Percentiles rank a stretch among this genome's conserved stretches.
phyloP scores from a whole-genome alignment of 345 rosid genomes.

The Gossypium longicalyx region DNA sequence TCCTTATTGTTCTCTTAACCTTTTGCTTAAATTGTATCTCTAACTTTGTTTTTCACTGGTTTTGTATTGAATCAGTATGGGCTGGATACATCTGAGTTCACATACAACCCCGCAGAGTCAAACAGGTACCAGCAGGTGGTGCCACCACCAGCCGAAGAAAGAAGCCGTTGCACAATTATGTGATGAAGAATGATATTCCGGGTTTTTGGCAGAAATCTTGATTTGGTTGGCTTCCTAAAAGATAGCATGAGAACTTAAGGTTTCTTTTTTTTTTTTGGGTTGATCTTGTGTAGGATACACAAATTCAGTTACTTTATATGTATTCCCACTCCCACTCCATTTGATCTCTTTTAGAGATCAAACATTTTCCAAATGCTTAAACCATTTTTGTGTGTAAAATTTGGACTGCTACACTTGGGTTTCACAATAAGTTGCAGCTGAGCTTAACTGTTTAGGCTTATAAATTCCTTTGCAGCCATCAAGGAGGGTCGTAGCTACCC shows the following conservation, averaged over 20 bases:
- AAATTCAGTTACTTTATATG: conserved; percentile 19
- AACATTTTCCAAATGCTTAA: conserved; percentile 13
- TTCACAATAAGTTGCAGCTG: neutral
- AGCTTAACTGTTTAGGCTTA: neutral
- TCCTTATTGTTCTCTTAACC: neutral
- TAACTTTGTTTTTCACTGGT: conserved; percentile 10
- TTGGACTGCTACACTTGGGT: neutral
- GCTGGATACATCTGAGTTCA: conserved; percentile 89
- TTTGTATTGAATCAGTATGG: conserved; percentile 59
- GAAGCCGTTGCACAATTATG: conserved; percentile 88
- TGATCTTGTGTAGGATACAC: conserved; percentile 24
- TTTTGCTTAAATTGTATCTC: conserved; percentile 5
- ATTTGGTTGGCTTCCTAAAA: conserved; percentile 10
- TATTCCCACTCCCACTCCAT: neutral
- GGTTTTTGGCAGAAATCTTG: neutral
- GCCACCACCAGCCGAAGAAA: conserved; percentile 64
- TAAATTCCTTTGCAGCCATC: neutral
- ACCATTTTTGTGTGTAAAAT: conserved; percentile 18
- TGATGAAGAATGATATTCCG: conserved; percentile 22
- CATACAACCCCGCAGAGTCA: conserved; percentile 86
- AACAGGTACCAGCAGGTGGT: conserved; percentile 66
- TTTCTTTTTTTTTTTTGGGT: conserved; percentile 13
- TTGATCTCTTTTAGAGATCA: neutral
- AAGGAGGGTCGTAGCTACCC: too few relatives aligned
- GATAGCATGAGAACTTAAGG: too few relatives aligned